Evolutionary conservation across 345 rosid genomes (phyloP).

Genomic region (Aquilaria yunnanensis): DNA sequence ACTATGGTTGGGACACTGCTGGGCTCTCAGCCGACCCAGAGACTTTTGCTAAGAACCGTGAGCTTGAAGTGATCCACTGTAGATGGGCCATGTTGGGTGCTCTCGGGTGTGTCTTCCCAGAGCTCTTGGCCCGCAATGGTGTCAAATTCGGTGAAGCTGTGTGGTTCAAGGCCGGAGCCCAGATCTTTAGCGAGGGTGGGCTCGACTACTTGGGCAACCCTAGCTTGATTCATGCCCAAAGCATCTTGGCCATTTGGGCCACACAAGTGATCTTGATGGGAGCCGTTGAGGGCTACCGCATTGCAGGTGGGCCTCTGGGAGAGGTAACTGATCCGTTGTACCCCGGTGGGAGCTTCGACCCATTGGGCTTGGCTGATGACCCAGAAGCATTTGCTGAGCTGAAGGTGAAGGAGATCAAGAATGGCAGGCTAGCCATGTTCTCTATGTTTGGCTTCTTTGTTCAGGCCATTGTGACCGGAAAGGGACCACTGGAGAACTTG

Average conservation of each 20-base stretch:
- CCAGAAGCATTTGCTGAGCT: constrained; percentile 82
- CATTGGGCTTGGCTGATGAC: constrained; percentile 73
- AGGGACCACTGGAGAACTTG: constrained; percentile 72
- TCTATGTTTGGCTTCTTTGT: constrained; percentile 87
- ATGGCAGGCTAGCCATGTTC: constrained; percentile 83
- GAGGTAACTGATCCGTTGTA: constrained; percentile 68
- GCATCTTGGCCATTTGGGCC: constrained; percentile 85
- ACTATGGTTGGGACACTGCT: constrained; percentile 77
- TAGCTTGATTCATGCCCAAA: constrained; percentile 70
- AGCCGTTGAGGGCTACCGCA: constrained; percentile 74
- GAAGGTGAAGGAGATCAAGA: constrained; percentile 81
- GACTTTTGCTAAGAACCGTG: constrained; percentile 88
- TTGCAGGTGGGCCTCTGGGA: constrained; percentile 64
- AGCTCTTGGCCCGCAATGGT: constrained; percentile 69
- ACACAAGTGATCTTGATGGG: constrained; percentile 78
- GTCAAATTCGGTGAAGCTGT: constrained; percentile 76
- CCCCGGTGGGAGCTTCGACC: constrained; percentile 86
- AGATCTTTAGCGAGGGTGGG: constrained; percentile 80
- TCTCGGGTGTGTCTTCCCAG: constrained; percentile 72
- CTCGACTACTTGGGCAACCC: constrained; percentile 86
- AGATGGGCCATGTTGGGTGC: constrained; percentile 91
- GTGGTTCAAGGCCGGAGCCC: constrained; percentile 87
- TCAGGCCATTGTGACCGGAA: constrained; percentile 82
- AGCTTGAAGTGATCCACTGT: constrained; percentile 74
- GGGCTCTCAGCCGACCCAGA: constrained; percentile 88